phyloP scores from a whole-genome alignment of 2,329 filamentous ascomycete species.

The Fusarium compactum region DNA sequence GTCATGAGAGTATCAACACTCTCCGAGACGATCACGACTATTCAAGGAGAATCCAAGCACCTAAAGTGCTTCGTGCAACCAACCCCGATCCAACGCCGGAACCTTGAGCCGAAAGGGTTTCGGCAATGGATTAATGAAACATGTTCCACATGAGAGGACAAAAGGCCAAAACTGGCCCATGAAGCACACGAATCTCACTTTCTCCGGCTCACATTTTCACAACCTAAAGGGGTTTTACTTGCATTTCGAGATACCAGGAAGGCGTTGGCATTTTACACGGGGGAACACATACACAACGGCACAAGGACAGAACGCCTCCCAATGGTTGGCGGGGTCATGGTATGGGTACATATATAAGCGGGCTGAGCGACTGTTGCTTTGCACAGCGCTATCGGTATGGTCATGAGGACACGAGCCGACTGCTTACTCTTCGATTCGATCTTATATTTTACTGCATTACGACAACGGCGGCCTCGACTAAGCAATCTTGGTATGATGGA shows the following conservation, averaged over 20 bases:
- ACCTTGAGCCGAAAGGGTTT: slow-evolving; percentile 5
- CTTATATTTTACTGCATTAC: slow-evolving; percentile 35
- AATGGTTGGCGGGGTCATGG: slow-evolving; percentile 29
- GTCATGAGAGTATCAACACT: slow-evolving; percentile 72
- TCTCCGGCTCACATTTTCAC: slow-evolving; percentile 42
- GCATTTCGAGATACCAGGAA: slow-evolving; percentile 57
- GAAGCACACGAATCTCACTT: slow-evolving; percentile 51
- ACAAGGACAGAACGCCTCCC: slow-evolving; percentile 28
- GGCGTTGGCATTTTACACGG: slow-evolving; percentile 51
- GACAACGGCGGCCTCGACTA: slow-evolving; percentile 30
- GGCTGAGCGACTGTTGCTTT: slow-evolving; percentile 22
- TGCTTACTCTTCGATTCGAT: slow-evolving; percentile 39
- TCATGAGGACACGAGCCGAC: slow-evolving; percentile 37
- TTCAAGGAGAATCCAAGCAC: slow-evolving; percentile 68
- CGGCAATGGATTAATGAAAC: slow-evolving; percentile 28
- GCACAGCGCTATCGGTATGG: slow-evolving; percentile 37
- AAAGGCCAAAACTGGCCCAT: slow-evolving; percentile 46
- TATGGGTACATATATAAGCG: slow-evolving; percentile 40
- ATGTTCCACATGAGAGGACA: slow-evolving; percentile 34
- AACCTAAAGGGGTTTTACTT: slow-evolving; percentile 44
- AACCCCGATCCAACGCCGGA: slow-evolving; percentile 67
- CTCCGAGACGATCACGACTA: slow-evolving; percentile 75
- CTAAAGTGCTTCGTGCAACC: slow-evolving; percentile 70
- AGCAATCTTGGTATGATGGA: slow-evolving; percentile 3
- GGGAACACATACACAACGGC: slow-evolving; percentile 40